Evolutionary conservation across 208 protist species (phyloP).

Genomic region (Acanthamoeba healyi): DNA sequence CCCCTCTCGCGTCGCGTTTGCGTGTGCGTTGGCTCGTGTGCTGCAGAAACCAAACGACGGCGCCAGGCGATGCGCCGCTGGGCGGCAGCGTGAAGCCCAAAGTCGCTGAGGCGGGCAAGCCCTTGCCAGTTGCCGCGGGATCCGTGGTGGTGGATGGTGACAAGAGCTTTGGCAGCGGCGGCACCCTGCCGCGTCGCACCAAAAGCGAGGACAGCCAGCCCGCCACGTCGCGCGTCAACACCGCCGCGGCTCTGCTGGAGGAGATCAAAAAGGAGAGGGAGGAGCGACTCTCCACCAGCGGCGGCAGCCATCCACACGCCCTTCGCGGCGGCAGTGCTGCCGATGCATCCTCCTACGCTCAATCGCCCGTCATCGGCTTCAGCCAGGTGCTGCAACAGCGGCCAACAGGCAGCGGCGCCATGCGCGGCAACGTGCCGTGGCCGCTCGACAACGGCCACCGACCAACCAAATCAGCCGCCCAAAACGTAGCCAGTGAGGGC

Average conservation of each 20-base stretch:
- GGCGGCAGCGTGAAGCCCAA: background rate
- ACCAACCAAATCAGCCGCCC: background rate
- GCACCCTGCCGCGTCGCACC: background rate
- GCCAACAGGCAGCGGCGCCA: no score
- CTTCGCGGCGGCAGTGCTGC: background rate
- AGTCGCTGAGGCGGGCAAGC: background rate
- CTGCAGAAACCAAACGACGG: background rate
- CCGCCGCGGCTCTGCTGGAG: background rate
- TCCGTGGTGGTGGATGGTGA: background rate
- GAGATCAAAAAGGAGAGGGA: conserved; percentile 18
- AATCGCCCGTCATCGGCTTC: background rate
- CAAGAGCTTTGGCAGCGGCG: background rate
- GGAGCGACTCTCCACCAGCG: background rate
- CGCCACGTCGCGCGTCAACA: background rate
- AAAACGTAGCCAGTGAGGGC: background rate
- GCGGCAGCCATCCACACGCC: background rate
- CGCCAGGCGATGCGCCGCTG: background rate
- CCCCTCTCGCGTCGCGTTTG: no score
- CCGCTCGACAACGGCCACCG: background rate
- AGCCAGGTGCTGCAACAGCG: background rate
- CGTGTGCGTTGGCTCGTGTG: no score
- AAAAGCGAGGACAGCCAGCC: background rate
- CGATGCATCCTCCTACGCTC: background rate
- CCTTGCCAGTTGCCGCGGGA: background rate
- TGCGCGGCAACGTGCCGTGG: background rate